phyloP scores from a whole-genome alignment of 345 rosid genomes.

The Eucalyptus lansdowneana region DNA sequence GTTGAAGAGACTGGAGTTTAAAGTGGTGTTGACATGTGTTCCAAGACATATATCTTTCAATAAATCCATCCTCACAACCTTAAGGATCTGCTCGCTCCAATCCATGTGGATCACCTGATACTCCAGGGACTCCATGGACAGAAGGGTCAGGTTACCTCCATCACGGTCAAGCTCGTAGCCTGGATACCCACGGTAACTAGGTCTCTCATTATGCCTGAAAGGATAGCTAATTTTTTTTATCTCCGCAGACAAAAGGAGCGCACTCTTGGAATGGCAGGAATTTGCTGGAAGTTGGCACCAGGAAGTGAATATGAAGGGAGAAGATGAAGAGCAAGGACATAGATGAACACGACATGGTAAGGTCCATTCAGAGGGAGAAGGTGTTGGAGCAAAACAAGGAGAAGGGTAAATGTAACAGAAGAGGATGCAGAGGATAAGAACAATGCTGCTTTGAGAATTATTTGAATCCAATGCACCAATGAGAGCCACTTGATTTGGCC shows the following conservation, averaged over 20 bases:
- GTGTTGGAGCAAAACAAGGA: not conserved
- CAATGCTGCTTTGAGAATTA: too few species aligned
- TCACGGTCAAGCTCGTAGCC: not conserved
- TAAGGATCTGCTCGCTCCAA: fast-evolving
- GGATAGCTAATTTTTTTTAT: not conserved
- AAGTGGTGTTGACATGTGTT: too few species aligned
- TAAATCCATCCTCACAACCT: not conserved
- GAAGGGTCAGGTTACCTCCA: not conserved
- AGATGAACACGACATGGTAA: not conserved
- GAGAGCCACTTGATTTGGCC: too few species aligned
- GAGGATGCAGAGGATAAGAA: too few species aligned
- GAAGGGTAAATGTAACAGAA: too few species aligned
- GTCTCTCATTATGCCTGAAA: not conserved
- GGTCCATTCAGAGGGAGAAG: not conserved
- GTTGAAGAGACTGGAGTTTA: too few species aligned
- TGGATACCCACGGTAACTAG: not conserved
- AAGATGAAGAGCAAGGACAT: not conserved
- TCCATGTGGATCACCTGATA: not conserved
- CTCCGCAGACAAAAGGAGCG: not conserved
- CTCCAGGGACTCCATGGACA: not conserved
- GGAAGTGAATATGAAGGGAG: not conserved
- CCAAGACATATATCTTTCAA: not conserved
- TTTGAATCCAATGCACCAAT: too few species aligned
- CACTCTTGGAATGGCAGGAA: not conserved
- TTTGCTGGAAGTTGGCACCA: not conserved